Evolutionary conservation across 2,329 filamentous ascomycete species (phyloP).

Genomic region (Calonectria henricotiae): DNA sequence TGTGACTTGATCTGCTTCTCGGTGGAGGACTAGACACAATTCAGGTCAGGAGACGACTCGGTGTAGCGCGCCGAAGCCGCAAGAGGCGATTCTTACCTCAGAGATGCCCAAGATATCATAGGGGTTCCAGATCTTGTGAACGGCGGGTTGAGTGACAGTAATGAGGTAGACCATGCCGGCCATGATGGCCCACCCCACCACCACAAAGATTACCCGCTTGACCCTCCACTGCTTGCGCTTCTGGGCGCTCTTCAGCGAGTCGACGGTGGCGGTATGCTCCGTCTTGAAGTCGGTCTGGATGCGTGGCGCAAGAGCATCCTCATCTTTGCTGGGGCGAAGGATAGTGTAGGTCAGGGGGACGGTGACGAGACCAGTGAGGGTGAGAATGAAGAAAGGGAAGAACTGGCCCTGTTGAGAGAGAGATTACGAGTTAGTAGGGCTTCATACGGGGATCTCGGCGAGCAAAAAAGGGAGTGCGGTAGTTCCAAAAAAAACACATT

Average conservation of each 20-base stretch:
- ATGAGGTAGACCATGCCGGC: constrained; percentile 95
- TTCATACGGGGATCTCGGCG: not conserved
- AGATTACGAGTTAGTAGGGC: constrained; percentile 8
- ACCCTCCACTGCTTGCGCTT: constrained; percentile 91
- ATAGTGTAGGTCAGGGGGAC: constrained; percentile 92
- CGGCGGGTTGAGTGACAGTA: constrained; percentile 79
- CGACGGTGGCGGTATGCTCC: constrained; percentile 87
- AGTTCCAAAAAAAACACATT: not conserved
- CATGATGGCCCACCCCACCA: constrained; percentile 87
- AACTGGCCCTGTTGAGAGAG: constrained; percentile 81
- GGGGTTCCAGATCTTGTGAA: constrained; percentile 92
- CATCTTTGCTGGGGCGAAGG: constrained; percentile 82
- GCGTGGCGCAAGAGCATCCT: constrained; percentile 85
- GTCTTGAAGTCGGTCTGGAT: constrained; percentile 88
- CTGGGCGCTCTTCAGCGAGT: constrained; percentile 86
- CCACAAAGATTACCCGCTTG: constrained; percentile 85
- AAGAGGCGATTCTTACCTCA: constrained; percentile 71
- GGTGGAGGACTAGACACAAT: constrained; percentile 74
- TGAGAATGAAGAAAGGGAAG: constrained; percentile 99
- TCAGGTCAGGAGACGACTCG: constrained; percentile 35
- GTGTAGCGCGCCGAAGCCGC: not conserved
- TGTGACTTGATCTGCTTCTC: constrained; percentile 95
- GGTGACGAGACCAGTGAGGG: constrained; percentile 88
- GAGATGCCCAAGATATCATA: constrained; percentile 94
- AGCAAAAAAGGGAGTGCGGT: not conserved